Conservation (phyloP, 192 early-diverging fungal genomes). For the Gonapodya sp. region DNA sequence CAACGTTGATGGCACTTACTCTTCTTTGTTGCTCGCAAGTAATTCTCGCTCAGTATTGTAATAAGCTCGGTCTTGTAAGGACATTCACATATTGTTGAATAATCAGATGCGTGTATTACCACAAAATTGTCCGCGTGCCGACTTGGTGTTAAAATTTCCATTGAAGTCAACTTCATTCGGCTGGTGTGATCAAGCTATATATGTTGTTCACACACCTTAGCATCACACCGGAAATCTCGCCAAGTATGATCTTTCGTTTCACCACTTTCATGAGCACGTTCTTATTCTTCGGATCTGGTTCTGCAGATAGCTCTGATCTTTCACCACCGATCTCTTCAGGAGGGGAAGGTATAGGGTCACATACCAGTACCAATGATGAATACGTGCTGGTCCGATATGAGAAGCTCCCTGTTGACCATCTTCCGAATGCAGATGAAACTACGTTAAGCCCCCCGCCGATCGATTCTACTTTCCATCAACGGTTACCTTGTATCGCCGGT, state of each 20-base stretch:
- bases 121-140: slow-evolving; percentile 42
- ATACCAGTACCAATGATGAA: slow-evolving; percentile 32
- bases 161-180: background rate
- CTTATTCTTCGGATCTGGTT: slow-evolving; percentile 32
- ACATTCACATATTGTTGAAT: slow-evolving; percentile 45
- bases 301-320: background rate
- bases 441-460: background rate
- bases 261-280: slow-evolving; percentile 36
- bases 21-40: background rate
- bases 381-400: slow-evolving; percentile 36
- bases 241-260: slow-evolving; percentile 37
- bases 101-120: slow-evolving; percentile 44
- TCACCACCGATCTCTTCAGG: background rate
- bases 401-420: slow-evolving; percentile 26
- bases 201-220: slow-evolving; percentile 24
- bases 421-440: background rate
- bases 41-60: slow-evolving; percentile 18
- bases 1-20: background rate
- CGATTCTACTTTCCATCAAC: slow-evolving; percentile 52
- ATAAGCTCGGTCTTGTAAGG: slow-evolving; percentile 51
- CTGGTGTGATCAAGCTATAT: background rate
- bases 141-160: slow-evolving; percentile 17
- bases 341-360: background rate
- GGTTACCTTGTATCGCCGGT: slow-evolving; percentile 22
- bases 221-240: slow-evolving; percentile 34